phyloP scores from a whole-genome alignment of 495 filamentous ascomycete species.

The Podospora pseudopauciseta region DNA sequence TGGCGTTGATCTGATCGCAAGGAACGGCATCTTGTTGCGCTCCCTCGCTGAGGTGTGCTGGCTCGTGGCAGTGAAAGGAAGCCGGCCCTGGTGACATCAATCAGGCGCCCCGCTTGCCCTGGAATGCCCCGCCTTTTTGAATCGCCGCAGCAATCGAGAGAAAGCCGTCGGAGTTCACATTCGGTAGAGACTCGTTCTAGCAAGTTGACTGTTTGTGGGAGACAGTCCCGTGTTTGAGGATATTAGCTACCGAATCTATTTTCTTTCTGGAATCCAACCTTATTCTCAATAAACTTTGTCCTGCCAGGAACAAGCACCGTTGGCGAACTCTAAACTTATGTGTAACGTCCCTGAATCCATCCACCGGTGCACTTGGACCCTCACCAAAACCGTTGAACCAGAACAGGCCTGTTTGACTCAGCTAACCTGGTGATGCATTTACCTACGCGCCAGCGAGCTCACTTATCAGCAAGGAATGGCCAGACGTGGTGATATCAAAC shows the following conservation, averaged over 20 bases:
- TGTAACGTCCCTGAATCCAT: too few species aligned
- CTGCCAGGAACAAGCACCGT: neutral
- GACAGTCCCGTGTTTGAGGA: neutral
- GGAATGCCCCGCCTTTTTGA: slow-evolving; percentile 2
- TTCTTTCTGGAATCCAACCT: neutral
- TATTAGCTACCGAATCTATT: neutral
- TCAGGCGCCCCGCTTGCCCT: slow-evolving; percentile 1
- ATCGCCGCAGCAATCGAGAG: neutral
- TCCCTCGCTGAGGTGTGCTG: neutral
- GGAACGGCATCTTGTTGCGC: neutral
- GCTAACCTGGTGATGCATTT: neutral
- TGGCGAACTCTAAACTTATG: neutral
- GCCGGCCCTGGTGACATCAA: slow-evolving; percentile 4
- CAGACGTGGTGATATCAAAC: neutral
- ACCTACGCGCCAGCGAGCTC: neutral
- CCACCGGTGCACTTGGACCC: too few species aligned
- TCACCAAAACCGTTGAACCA: neutral
- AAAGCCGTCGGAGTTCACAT: neutral
- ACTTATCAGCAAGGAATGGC: neutral
- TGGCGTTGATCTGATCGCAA: neutral
- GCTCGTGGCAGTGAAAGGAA: neutral
- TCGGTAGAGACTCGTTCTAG: neutral
- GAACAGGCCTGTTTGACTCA: neutral
- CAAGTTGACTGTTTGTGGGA: neutral
- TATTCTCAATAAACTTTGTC: neutral